These are phyloP conservation scores for Leccinum angustisporum DNA, from an alignment of 1,284 basidiomycete species.

Conservation along the genomic window DNA sequence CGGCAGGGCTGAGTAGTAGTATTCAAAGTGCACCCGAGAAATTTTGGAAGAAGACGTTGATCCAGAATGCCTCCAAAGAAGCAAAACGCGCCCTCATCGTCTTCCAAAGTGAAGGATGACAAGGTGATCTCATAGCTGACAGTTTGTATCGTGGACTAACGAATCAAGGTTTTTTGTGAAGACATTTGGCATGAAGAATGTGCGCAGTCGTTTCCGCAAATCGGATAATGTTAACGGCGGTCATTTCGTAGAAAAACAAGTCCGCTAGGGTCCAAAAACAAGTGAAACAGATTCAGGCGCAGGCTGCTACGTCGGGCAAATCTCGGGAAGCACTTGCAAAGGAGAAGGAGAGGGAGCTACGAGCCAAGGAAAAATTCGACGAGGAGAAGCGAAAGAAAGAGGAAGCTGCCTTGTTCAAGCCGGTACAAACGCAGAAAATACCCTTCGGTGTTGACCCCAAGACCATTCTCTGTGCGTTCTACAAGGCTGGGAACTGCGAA, in stretches of 20 bases:
- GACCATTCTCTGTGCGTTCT: slow-evolving; percentile 86
- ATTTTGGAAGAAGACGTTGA: background rate
- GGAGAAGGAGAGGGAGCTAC: slow-evolving; percentile 79
- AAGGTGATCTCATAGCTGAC: slow-evolving; percentile 50
- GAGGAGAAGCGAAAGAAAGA: slow-evolving; percentile 87
- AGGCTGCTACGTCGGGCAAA: slow-evolving; percentile 72
- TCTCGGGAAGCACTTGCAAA: slow-evolving; percentile 77
- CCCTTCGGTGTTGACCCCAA: slow-evolving; percentile 97
- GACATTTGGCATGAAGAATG: slow-evolving; percentile 95
- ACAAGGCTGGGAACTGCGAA: slow-evolving; percentile 86
- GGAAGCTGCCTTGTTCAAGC: slow-evolving; percentile 78
- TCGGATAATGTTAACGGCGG: slow-evolving; percentile 10
- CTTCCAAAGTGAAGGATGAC: slow-evolving; percentile 71
- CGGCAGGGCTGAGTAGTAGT: background rate
- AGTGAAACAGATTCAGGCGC: slow-evolving; percentile 77
- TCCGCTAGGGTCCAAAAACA: slow-evolving; percentile 90
- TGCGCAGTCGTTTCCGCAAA: slow-evolving; percentile 37
- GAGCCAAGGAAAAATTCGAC: slow-evolving; percentile 75
- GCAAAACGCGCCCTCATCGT: slow-evolving; percentile 46
- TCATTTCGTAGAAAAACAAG: slow-evolving; percentile 79
- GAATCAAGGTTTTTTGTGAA: slow-evolving; percentile 40
- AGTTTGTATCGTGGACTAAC: slow-evolving; percentile 25
- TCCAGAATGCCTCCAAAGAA: slow-evolving; percentile 71
- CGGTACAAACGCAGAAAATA: slow-evolving; percentile 82
- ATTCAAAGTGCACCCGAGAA: background rate